phyloP scores from a whole-genome alignment of 2,329 filamentous ascomycete species.

The Alternaria rosae region DNA sequence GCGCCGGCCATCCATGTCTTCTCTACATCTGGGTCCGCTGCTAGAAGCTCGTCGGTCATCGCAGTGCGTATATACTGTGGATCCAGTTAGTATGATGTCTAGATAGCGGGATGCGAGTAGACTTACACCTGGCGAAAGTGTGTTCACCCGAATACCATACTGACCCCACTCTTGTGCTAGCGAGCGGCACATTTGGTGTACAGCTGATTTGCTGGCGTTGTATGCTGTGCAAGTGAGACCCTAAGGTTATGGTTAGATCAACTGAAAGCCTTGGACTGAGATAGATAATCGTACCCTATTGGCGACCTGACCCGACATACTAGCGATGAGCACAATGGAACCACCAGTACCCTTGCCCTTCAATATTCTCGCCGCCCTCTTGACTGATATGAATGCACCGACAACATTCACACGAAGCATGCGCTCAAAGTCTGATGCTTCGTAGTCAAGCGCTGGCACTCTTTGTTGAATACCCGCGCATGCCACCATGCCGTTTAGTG shows the following conservation, averaged over 20 bases:
- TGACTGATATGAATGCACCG: conserved; percentile 48
- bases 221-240: conserved; percentile 23
- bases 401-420: conserved; percentile 49
- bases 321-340: conserved; percentile 67
- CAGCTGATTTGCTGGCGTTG: conserved; percentile 20
- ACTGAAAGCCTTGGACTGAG: neutral
- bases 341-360: conserved; percentile 62
- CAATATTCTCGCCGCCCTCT: conserved; percentile 56
- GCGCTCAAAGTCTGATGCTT: conserved; percentile 46
- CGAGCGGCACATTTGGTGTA: conserved; percentile 23
- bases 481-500: conserved; percentile 53
- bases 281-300: conserved; percentile 11
- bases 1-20: conserved; percentile 63
- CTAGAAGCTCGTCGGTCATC: conserved; percentile 45
- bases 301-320: conserved; percentile 22
- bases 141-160: conserved; percentile 44
- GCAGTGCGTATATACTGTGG: conserved; percentile 44
- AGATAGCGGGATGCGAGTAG: neutral
- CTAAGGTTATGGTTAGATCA: neutral
- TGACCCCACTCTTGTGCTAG: conserved; percentile 25
- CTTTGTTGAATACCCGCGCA: conserved; percentile 61
- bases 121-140: conserved; percentile 36
- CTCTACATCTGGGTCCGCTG: conserved; percentile 59
- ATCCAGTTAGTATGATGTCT: neutral
- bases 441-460: conserved; percentile 57